phyloP scores from a whole-genome alignment of 1,139 yeast species.

The Geotrichum reessii region DNA sequence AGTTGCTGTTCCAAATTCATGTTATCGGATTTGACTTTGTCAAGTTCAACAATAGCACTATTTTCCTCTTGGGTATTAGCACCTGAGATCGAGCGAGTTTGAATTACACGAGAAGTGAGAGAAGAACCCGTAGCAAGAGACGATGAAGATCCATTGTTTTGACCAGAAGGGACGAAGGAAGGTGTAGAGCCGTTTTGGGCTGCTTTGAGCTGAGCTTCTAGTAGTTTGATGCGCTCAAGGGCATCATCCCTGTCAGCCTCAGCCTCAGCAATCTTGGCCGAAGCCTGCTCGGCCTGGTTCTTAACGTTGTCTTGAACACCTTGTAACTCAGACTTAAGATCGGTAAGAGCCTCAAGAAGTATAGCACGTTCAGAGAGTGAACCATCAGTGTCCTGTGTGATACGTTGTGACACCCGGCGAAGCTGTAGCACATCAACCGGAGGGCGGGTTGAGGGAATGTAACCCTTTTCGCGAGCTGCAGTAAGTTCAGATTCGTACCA shows the following conservation, averaged over 20 bases:
- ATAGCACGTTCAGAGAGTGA: slow-evolving; percentile 31
- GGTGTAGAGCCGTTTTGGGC: not conserved
- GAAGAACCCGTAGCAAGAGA: not conserved
- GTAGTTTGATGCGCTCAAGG: slow-evolving; percentile 6
- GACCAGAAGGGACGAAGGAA: not conserved
- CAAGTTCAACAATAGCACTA: slow-evolving; percentile 6
- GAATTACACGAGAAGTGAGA: not conserved
- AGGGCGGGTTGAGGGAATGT: slow-evolving; percentile 28
- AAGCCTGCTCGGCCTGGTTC: slow-evolving; percentile 35
- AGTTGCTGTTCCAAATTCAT: slow-evolving; percentile 21
- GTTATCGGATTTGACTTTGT: slow-evolving; percentile 13
- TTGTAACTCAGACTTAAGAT: slow-evolving; percentile 33
- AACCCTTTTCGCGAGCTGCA: slow-evolving; percentile 30
- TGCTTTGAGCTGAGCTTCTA: slow-evolving; percentile 7
- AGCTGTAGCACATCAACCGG: slow-evolving; percentile 31
- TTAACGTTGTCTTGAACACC: slow-evolving; percentile 31
- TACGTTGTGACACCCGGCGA: slow-evolving; percentile 31
- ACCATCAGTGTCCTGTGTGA: slow-evolving; percentile 28
- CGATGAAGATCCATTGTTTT: not conserved
- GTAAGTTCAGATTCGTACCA: slow-evolving; percentile 35
- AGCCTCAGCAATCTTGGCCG: slow-evolving; percentile 28
- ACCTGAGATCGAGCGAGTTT: not conserved
- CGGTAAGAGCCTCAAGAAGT: slow-evolving; percentile 30
- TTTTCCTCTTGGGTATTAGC: not conserved
- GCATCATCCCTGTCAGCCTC: slow-evolving; percentile 28